Evolutionary conservation across 768 basidiomycete genomes (phyloP).

Genomic region (Russula earlei): DNA sequence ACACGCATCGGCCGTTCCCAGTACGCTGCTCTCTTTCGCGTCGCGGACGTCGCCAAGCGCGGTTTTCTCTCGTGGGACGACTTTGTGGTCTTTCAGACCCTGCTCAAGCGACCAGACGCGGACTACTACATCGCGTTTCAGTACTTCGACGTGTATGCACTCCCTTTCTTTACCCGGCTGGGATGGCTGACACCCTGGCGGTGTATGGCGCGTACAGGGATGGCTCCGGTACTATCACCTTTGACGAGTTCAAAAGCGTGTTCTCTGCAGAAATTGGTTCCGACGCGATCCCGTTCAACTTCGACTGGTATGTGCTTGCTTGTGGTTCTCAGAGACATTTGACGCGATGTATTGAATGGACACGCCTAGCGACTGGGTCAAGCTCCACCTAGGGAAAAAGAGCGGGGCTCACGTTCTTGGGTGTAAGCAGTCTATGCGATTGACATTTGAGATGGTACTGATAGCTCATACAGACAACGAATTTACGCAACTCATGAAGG

Average conservation of each 20-base stretch:
- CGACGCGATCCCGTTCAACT: conserved; percentile 88
- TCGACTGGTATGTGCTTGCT: conserved; percentile 59
- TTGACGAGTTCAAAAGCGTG: conserved; percentile 90
- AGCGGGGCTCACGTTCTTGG: conserved; percentile 86
- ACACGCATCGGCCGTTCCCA: conserved; percentile 80
- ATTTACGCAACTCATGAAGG: conserved; percentile 98
- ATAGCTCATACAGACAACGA: conserved; percentile 59
- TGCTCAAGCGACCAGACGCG: conserved; percentile 88
- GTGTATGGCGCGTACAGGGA: conserved; percentile 42
- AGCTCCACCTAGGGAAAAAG: conserved; percentile 89
- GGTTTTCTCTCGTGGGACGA: conserved; percentile 90
- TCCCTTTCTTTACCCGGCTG: neutral
- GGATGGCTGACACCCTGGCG: neutral
- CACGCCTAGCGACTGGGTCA: conserved; percentile 79
- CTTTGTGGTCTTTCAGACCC: conserved; percentile 90
- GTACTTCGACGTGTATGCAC: conserved; percentile 77
- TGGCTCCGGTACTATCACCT: conserved; percentile 84
- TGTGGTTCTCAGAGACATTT: neutral
- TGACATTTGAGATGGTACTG: conserved; percentile 9
- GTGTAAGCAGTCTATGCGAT: conserved; percentile 41
- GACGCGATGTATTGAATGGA: neutral
- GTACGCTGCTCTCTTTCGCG: conserved; percentile 83
- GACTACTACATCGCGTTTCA: conserved; percentile 97
- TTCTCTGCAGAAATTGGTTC: conserved; percentile 71
- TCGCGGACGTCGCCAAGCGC: conserved; percentile 70